phyloP scores from a whole-genome alignment of 2,329 filamentous ascomycete genomes.

The Colletotrichum cordylinicola region DNA sequence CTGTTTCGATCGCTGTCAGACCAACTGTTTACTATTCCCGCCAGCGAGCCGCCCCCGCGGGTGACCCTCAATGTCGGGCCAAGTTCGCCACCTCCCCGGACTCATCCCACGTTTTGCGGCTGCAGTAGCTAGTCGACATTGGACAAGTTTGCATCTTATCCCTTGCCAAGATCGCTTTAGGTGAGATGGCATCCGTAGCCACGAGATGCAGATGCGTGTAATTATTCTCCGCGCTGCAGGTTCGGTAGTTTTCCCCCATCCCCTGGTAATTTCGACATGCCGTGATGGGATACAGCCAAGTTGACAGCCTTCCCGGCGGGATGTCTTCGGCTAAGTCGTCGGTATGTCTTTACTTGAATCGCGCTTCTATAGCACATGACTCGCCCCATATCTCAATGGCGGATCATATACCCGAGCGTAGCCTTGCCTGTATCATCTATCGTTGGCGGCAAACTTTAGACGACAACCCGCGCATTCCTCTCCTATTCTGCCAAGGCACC shows the following conservation, averaged over 20 bases:
- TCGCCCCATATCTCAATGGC: neutral
- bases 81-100: accelerated
- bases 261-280: neutral
- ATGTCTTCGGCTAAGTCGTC: neutral
- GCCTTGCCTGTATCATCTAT: neutral
- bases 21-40: neutral
- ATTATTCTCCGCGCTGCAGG: neutral
- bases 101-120: neutral
- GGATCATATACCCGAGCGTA: neutral
- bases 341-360: neutral
- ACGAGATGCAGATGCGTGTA: neutral
- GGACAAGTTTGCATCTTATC: neutral
- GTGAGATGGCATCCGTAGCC: neutral
- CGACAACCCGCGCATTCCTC: neutral
- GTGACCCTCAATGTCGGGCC: neutral
- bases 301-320: neutral
- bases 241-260: neutral
- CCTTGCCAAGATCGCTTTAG: neutral
- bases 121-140: neutral
- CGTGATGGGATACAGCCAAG: neutral
- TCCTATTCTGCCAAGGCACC: neutral
- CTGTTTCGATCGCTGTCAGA: neutral
- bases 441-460: neutral
- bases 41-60: neutral
- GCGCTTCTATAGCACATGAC: neutral